These are phyloP conservation scores for Kodamaea suecica DNA, from an alignment of 1,139 yeast species.

Conservation along the genomic window DNA sequence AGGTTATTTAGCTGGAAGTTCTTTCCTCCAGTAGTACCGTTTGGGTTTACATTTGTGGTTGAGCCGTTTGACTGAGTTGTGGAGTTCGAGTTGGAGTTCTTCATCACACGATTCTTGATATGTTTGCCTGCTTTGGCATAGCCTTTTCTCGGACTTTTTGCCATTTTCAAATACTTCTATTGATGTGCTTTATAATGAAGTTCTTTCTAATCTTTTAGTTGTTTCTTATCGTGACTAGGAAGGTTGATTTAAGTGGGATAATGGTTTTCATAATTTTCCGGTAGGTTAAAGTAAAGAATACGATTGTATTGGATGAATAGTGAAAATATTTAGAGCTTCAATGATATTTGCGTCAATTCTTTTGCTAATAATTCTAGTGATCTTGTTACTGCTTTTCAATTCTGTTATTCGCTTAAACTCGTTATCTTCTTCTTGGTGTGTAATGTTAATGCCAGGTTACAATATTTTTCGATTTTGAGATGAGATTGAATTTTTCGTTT, in stretches of 20 bases:
- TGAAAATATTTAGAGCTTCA: too few species aligned
- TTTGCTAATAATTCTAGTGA: too few species aligned
- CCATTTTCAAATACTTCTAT: constrained; percentile 26
- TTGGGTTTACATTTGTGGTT: too few species aligned
- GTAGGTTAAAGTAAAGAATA: neutral
- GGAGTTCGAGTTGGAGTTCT: constrained; percentile 4
- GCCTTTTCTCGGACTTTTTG: constrained; percentile 30
- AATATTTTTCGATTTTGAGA: constrained; percentile 1
- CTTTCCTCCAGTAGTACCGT: constrained; percentile 36
- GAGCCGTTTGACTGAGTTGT: too few species aligned
- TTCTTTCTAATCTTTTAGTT: constrained; percentile 7
- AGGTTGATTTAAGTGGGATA: constrained; percentile 7
- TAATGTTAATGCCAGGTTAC: too few species aligned
- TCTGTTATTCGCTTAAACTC: too few species aligned
- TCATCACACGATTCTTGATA: constrained; percentile 7
- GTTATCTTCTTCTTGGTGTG: too few species aligned
- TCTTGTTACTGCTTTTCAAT: too few species aligned
- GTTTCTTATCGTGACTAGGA: constrained; percentile 10
- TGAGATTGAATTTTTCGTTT: constrained; percentile 2
- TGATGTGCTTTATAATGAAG: too few species aligned
- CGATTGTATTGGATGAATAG: too few species aligned
- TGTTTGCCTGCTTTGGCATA: constrained; percentile 6
- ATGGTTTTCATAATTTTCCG: constrained; percentile 3
- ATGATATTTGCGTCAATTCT: too few species aligned
- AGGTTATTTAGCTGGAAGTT: constrained; percentile 26